Evolutionary conservation across 768 basidiomycete genomes (phyloP).

Genomic region (Gyrodon lividus): DNA sequence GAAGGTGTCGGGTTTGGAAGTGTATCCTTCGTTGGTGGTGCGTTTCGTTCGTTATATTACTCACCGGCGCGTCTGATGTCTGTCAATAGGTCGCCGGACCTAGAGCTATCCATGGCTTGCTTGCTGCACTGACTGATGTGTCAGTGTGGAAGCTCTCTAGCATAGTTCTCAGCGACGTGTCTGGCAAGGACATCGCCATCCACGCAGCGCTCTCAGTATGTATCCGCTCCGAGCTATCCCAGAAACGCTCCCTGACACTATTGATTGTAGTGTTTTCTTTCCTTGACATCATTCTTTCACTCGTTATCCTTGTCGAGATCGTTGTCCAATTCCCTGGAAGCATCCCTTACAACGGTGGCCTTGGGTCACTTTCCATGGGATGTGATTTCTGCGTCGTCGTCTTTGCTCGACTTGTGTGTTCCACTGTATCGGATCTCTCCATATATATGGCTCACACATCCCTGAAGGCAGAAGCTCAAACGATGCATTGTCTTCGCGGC

Average conservation of each 20-base stretch:
- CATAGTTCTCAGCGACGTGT: constrained; percentile 54
- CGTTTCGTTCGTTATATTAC: constrained; percentile 25
- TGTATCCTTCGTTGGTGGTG: constrained; percentile 57
- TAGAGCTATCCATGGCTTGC: constrained; percentile 65
- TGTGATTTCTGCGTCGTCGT: constrained; percentile 29
- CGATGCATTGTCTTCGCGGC: constrained; percentile 60
- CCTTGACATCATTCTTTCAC: constrained; percentile 86
- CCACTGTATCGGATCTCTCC: neutral
- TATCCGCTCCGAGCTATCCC: constrained; percentile 9
- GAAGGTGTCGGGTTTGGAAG: constrained; percentile 53
- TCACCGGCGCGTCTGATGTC: constrained; percentile 1
- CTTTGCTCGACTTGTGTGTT: constrained; percentile 21
- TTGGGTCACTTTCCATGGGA: constrained; percentile 79
- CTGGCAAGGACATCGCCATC: constrained; percentile 25
- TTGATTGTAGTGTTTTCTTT: constrained; percentile 63
- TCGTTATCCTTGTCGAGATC: constrained; percentile 81
- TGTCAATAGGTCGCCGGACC: constrained; percentile 65
- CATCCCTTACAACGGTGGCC: constrained; percentile 77
- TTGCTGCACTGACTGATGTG: constrained; percentile 82
- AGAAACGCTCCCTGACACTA: neutral
- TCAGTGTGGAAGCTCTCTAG: constrained; percentile 63
- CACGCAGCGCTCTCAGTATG: constrained; percentile 60
- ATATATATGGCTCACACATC: constrained; percentile 29
- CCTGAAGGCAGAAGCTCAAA: constrained; percentile 32
- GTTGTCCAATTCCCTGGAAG: constrained; percentile 91